Base-by-base conservation (phyloP, 495 filamentous ascomycete species). In the Aspergillus indologenus region DNA sequence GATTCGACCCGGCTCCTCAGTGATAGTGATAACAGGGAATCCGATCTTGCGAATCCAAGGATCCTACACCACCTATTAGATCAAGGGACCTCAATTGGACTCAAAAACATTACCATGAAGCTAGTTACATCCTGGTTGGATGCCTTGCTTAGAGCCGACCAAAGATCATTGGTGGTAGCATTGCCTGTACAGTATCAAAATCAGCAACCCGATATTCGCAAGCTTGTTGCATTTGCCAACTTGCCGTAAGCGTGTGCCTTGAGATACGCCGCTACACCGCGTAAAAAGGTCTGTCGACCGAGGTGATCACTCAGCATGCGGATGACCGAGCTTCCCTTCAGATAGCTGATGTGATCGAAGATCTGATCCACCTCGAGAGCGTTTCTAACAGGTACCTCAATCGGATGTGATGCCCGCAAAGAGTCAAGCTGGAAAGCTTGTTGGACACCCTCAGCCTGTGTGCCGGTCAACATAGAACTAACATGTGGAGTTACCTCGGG, bases 301-400 rank as follows among this genome's bases (percentile, higher is more conserved):
- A 98, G 86, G 69, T 97, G 88, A 55, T 84, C 83, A 49, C 90
- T 90, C 58, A 98, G 74, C 94, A 97, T 97, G 63, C 94, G 86
- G 68, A 98, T 94, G 53, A 93, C 89, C 23, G 91, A 94, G 73
- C 90, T 94, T 46, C 94, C 94, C 73, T 98, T 98, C 47, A 91
- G 80, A 70, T 98, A 98, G 72, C 89, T 94, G 71, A 97, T 96
- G 66, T 87, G 83, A 71, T 97, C 93, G 70, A 97, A 97, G 59
- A 96, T 94, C 66, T 97, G 93, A 71, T 97, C 92, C 52, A 97
- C 90, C 62, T 98, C 92, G 2, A 96, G 82, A 19, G 90, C 92
- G 65, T 93, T 90, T 63, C 82, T 84, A 24, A 98, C 92, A 0
- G 90, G 89, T 14, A 97, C 93, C 70, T 97, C 92, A 59, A 98